Evolutionary conservation across 768 basidiomycete genomes (phyloP), one percentile per base, ranked within the genome.

Genomic region (Podaxis sp.): DNA sequence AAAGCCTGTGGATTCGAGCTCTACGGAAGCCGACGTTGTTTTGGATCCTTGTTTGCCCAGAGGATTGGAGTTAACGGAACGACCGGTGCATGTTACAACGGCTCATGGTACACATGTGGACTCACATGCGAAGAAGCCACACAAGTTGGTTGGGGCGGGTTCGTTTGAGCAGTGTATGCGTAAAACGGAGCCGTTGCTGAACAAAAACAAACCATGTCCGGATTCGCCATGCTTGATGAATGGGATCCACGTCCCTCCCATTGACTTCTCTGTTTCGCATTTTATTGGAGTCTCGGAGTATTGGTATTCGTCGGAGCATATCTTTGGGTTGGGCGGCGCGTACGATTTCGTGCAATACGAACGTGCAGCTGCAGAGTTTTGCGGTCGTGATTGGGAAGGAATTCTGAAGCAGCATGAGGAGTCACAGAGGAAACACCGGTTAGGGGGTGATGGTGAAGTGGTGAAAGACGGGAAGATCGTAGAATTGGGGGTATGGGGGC

Each of bases 271-370:
- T 41, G 93, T 88, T 37, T 93, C 93, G 12, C 90, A 89, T 60
- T 99, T 99, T 74, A 97, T 99, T 68, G 97, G 97, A 2, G 89
- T 99, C 41, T 96, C 94, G 13, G 97, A 99, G 74, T 99, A 99
- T 73, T 99, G 96, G 96, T 99, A 98, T 75, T 98, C 96, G 26
- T 94, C 95, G 10, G 95, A 99, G 68, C 95, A 99, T 73, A 90
- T 98, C 53, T 95, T 97, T 68, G 93, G 93, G 1, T 83, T 98
- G 2, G 96, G 95, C 22, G 97, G 97, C 2, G 83, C 95, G 22
- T 99, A 98, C 78, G 92, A 99, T 73, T 96, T 93, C 71, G 92
- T 95, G 28, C 90, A 96, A 72, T 99, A 96, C 75, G 96, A 99
- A 73, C 89, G 90, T 48, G 94, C 94, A 15, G 97, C 97, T 15